Evolutionary conservation across 2,329 filamentous ascomycete species (phyloP), one percentile per base, ranked within the genome.

Genomic region (Pleomassaria siparia): DNA sequence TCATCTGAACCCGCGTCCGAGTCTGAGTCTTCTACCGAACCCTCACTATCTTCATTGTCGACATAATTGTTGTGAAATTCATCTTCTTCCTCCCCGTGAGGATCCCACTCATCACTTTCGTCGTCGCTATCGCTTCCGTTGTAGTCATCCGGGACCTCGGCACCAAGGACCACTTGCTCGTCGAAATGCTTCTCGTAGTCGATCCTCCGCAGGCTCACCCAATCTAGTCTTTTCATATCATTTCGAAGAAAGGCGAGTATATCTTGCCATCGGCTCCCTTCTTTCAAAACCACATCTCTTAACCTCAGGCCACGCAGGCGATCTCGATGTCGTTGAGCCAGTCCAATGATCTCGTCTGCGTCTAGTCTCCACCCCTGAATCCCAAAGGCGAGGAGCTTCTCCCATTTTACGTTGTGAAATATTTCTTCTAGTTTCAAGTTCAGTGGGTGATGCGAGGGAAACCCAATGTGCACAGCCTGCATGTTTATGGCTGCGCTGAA

Each of bases 341-440:
- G 68, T 0, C 68, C 69, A 37, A 84, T 80, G 41, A 88, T 81
- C 58, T 88, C 85, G 1, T 80, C 74, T 1, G 80, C 77, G 37
- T 79, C 71, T 3, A 87, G 67, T 33, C 77, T 76, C 85, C 85
- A 87, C 12, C 81, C 79, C 54, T 86, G 82, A 18, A 88, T 79
- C 2, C 84, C 84, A 46, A 87, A 80, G 2, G 83, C 82, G 26
- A 81, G 75, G 4, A 88, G 71, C 26, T 79, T 80, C 12, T 80
- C 76, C 82, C 83, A 86, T 35, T 75, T 74, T 7, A 84, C 75
- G 47, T 80, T 71, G 58, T 87, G 83, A 60, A 88, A 86, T 20
- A 87, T 74, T 5, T 78, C 74, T 49, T 85, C 80, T 2, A 87
- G 73, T 4, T 75, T 74, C 16, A 87, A 64, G 18, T 76, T 77